Conservation (phyloP, 1,139 yeast species). For the Saccharomycopsis hybrid region DNA sequence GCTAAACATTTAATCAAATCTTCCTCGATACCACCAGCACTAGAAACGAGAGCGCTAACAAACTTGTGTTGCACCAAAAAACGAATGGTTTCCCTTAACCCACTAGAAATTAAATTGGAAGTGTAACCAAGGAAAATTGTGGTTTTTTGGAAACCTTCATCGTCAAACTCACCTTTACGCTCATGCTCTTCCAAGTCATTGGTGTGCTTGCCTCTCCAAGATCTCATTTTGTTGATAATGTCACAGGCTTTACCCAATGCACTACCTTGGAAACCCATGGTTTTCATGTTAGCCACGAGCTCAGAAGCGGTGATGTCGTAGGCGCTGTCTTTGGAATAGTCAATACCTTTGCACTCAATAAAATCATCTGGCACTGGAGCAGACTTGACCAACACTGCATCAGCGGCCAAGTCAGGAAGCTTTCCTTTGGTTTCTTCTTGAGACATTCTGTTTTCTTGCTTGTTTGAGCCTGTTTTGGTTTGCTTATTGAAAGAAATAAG, state of each 20-base stretch:
- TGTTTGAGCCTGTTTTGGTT: too few species aligned
- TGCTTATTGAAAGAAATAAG: too few species aligned
- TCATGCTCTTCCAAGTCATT: slow-evolving; percentile 64
- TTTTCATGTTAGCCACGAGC: slow-evolving; percentile 72
- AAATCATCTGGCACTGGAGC: slow-evolving; percentile 79
- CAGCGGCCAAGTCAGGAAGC: slow-evolving; percentile 64
- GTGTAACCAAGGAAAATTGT: slow-evolving; percentile 95
- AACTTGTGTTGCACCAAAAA: slow-evolving; percentile 87
- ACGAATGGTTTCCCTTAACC: slow-evolving; percentile 84
- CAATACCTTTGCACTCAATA: slow-evolving; percentile 77
- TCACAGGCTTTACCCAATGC: slow-evolving; percentile 83
- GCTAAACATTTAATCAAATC: slow-evolving; percentile 94
- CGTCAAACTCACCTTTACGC: slow-evolving; percentile 67
- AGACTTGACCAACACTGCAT: slow-evolving; percentile 85
- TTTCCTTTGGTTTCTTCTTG: slow-evolving; percentile 32
- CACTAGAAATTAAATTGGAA: slow-evolving; percentile 92
- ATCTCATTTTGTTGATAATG: slow-evolving; percentile 83
- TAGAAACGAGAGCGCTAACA: slow-evolving; percentile 90
- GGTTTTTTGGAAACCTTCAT: slow-evolving; percentile 72
- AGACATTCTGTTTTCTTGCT: slow-evolving; percentile 28
- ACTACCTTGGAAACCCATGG: slow-evolving; percentile 98
- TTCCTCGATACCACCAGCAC: slow-evolving; percentile 98
- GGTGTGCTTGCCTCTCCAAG: slow-evolving; percentile 79
- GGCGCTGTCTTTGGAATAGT: slow-evolving; percentile 69
- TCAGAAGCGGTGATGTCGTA: slow-evolving; percentile 72